These are phyloP conservation scores for Candida manassasensis DNA, from an alignment of 805 yeast genomes.

Conservation along the genomic window DNA sequence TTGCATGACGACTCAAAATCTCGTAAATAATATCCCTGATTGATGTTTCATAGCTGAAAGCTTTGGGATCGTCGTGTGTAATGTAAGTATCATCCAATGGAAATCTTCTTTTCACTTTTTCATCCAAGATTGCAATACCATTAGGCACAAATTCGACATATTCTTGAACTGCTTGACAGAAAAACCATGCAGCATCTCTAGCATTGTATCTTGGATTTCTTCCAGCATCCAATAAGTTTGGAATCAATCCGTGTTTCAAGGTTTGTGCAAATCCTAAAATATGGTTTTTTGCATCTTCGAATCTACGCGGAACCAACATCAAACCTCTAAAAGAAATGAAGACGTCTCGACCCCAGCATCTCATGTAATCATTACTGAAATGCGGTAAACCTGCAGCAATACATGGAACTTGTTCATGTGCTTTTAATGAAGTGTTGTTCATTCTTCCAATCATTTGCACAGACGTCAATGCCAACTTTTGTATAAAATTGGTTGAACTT, in stretches of 20 bases:
- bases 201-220: conserved; percentile 93
- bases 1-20: conserved; percentile 81
- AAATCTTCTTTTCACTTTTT: conserved; percentile 73
- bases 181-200: conserved; percentile 96
- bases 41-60: conserved; percentile 67
- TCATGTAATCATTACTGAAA: conserved; percentile 84
- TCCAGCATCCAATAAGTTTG: conserved; percentile 89
- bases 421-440: conserved; percentile 70
- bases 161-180: conserved; percentile 82
- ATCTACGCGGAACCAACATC: conserved; percentile 70
- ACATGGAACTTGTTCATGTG: conserved; percentile 58
- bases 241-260: conserved; percentile 90
- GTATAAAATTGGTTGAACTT: conserved; percentile 66
- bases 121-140: conserved; percentile 64
- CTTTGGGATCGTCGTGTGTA: conserved; percentile 61
- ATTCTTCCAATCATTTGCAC: conserved; percentile 80
- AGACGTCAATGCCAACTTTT: conserved; percentile 72
- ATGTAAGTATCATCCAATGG: conserved; percentile 84
- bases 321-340: conserved; percentile 85
- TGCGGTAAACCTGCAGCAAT: conserved; percentile 97
- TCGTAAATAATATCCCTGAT: conserved; percentile 79
- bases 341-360: conserved; percentile 98
- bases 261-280: conserved; percentile 86
- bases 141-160: conserved; percentile 64
- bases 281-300: conserved; percentile 73